Evolutionary conservation across 345 rosid genomes (phyloP), one percentile per base, ranked within the genome.

Genomic region (Citrus inodora): DNA sequence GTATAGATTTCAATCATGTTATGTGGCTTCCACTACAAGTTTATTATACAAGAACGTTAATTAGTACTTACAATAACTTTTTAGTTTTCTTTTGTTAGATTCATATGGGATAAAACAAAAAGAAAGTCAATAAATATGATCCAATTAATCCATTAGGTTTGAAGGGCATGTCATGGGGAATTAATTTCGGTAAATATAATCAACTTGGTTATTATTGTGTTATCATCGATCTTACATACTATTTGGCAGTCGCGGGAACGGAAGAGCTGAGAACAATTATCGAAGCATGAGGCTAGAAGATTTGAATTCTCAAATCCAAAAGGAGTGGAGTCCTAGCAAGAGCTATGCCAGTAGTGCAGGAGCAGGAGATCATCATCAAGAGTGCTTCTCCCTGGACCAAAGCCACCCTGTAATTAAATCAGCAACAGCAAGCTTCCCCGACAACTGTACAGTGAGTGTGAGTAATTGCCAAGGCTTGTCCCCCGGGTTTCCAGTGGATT

Each of bases 241-340:
- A 73, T 38, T 67, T 66, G 61, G 67, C 70, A 83, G 89, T 25
- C 76, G 81, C 1, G 75, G 82, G 3, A 80, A 79, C 42, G 79
- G 74, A n/a, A 83, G 84, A 80, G 66, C 55, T 5, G 86, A 86
- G 69, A 65, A 65, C 66, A 74, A 74, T 67, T 86, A 69, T 58
- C 80, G 80, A 51, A 81, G 87, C 28, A 56, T 82, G 77, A 60
- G 86, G 80, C 89, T 86, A 83, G 94, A 87, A 81, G 89, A 89
- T 72, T 84, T 89, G 79, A 89, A 71, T 80, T 86, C 90, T 25
- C 85, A 83, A 74, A 74, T 80, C 78, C 85, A 83, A 46, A 87
- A 85, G 74, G 89, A 86, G 0, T 86, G 90, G 89, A 87, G 86
- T 70, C 80, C 85, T 46, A 46, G 14, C 51, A 84, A 85, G 79